Evolutionary conservation across 345 rosid genomes (phyloP).

Genomic region (Eucalyptus curtisii): DNA sequence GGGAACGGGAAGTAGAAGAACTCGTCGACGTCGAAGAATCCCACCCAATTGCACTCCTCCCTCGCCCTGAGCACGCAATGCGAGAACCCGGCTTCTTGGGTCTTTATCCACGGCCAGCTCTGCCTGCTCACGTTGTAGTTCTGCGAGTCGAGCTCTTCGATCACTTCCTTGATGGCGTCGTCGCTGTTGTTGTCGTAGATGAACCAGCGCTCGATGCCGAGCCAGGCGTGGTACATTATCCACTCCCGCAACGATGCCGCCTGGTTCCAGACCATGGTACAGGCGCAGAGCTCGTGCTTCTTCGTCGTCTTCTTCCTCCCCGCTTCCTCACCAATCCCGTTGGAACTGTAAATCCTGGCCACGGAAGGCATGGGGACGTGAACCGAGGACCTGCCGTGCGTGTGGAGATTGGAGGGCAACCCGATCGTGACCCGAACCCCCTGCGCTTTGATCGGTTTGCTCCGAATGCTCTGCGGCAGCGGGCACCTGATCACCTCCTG

Average conservation of each 20-base stretch:
- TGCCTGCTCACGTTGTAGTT: conserved; percentile 66
- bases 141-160: conserved; percentile 39
- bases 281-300: conserved; percentile 71
- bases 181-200: conserved; percentile 96
- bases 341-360: conserved; percentile 32
- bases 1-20: conserved; percentile 64
- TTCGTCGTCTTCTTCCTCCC: conserved; percentile 3
- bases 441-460: conserved; percentile 32
- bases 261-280: conserved; percentile 97
- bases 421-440: conserved; percentile 43
- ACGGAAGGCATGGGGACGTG: conserved; percentile 41
- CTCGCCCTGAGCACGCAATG: conserved; percentile 81
- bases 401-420: neutral
- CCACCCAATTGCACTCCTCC: conserved; percentile 81
- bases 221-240: conserved; percentile 87
- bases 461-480: conserved; percentile 46
- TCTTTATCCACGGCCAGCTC: conserved; percentile 94
- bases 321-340: neutral
- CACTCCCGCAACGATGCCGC: conserved; percentile 70
- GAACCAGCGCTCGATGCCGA: conserved; percentile 91
- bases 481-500: conserved; percentile 90
- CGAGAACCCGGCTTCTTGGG: conserved; percentile 97
- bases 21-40: conserved; percentile 94
- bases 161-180: conserved; percentile 42
- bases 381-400: neutral